A percentile compares a stretch with the other conserved stretches of the same genome.
phyloP scores from a whole-genome alignment of 1,284 basidiomycete genomes.

The Ustilago bromivora region DNA sequence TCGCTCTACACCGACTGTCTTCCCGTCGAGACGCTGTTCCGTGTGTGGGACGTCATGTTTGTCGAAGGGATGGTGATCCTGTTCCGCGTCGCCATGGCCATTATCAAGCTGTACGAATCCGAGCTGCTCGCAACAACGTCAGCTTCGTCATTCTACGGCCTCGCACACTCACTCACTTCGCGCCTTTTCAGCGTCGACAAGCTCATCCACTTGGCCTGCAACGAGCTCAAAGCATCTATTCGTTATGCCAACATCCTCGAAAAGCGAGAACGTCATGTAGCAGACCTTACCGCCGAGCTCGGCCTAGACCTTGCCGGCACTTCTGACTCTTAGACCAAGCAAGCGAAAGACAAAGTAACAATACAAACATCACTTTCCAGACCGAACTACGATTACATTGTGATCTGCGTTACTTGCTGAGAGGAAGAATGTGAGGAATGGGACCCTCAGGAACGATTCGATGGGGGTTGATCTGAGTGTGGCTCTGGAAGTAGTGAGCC shows the following conservation, averaged over 20 bases:
- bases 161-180: constrained; percentile 85
- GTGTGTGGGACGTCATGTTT: constrained; percentile 85
- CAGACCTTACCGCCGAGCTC: constrained; percentile 38
- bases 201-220: constrained; percentile 74
- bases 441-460: constrained; percentile 65
- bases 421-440: constrained; percentile 58
- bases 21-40: constrained; percentile 79
- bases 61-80: constrained; percentile 88
- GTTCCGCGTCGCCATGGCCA: constrained; percentile 87
- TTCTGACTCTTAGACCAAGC: constrained; percentile 1
- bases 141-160: constrained; percentile 86
- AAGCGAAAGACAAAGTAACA: background rate
- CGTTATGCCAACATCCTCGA: constrained; percentile 78
- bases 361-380: background rate
- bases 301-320: constrained; percentile 14
- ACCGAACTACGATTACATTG: constrained; percentile 4
- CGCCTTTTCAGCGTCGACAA: constrained; percentile 92
- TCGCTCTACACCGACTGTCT: constrained; percentile 95
- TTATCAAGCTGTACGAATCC: constrained; percentile 83
- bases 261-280: constrained; percentile 75
- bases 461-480: constrained; percentile 65
- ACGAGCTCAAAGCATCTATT: constrained; percentile 78
- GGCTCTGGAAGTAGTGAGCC: constrained; percentile 69
- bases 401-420: constrained; percentile 32
- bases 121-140: constrained; percentile 85